phyloP scores from a whole-genome alignment of 2,329 filamentous ascomycete genomes.

The Ceratocystis eucalypticola region DNA sequence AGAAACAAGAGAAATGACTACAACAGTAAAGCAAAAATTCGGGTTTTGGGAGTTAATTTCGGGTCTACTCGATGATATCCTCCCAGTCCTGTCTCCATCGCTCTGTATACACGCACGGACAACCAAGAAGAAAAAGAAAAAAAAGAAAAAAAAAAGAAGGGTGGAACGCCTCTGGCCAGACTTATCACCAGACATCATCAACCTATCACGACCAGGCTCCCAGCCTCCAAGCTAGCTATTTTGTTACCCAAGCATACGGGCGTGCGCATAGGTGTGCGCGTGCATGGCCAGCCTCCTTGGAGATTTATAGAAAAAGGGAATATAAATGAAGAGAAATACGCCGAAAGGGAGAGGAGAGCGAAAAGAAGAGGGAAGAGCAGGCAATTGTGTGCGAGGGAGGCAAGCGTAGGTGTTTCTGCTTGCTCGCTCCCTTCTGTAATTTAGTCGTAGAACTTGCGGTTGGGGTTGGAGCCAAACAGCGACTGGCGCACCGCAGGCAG shows the following conservation, averaged over 20 bases:
- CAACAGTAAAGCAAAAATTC: neutral
- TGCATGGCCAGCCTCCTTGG: too few relatives aligned
- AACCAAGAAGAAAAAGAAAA: conserved; percentile 2
- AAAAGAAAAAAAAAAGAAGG: neutral
- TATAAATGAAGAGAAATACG: too few relatives aligned
- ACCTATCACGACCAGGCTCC: too few relatives aligned
- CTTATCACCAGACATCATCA: too few relatives aligned
- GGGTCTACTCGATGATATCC: neutral
- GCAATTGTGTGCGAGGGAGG: too few relatives aligned
- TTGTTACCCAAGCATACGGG: too few relatives aligned
- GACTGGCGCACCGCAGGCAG: conserved; percentile 73
- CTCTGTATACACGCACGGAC: neutral
- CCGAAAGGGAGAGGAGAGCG: too few relatives aligned
- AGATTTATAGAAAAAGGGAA: too few relatives aligned
- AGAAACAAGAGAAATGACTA: neutral
- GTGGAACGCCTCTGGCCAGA: neutral
- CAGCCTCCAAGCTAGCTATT: too few relatives aligned
- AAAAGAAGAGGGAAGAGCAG: too few relatives aligned
- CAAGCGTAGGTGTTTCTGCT: too few relatives aligned
- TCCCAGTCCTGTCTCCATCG: neutral
- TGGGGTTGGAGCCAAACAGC: conserved; percentile 86
- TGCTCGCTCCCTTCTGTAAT: neutral
- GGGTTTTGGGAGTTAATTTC: neutral
- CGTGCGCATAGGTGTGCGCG: too few relatives aligned
- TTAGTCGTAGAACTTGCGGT: conserved; percentile 92